phyloP scores from a whole-genome alignment of 2,329 filamentous ascomycete species.

The Colletotrichum coccodes region DNA sequence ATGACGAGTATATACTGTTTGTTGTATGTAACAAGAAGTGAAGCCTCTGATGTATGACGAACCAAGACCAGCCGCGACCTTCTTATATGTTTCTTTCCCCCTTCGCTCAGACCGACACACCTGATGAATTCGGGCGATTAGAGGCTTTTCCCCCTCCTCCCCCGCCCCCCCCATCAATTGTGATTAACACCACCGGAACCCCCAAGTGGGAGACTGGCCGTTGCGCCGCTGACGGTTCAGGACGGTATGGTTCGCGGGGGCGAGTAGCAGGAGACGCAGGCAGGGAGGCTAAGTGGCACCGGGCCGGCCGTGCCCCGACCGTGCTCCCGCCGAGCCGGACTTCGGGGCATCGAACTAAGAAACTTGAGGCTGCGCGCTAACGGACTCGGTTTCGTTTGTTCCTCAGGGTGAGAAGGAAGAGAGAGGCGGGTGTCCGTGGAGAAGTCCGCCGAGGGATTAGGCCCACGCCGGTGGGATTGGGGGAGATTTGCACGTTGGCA shows the following conservation, averaged over 20 bases:
- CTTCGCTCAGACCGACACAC: conserved; percentile 13
- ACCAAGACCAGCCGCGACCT: neutral
- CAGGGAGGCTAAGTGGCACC: conserved; percentile 26
- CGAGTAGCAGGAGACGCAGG: conserved; percentile 29
- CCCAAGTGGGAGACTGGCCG: neutral
- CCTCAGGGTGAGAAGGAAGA: neutral
- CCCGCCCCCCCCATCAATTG: neutral
- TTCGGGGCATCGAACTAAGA: conserved; percentile 16
- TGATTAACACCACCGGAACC: neutral
- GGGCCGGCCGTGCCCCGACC: conserved; percentile 33
- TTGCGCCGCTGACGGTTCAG: conserved; percentile 25
- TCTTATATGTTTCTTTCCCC: conserved; percentile 21
- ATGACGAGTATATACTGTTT: neutral
- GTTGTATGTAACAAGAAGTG: neutral
- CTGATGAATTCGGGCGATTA: conserved; percentile 1
- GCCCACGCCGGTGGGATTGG: neutral
- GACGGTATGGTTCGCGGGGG: neutral
- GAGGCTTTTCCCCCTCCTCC: neutral
- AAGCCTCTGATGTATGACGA: conserved; percentile 12
- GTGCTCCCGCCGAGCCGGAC: conserved; percentile 32
- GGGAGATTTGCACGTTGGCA: neutral
- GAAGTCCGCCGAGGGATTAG: conserved; percentile 20
- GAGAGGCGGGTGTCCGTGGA: conserved; percentile 26
- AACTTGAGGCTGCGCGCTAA: conserved; percentile 8
- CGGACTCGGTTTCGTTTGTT: neutral